These are phyloP conservation scores for Pyracantha coccinea DNA, from an alignment of 331 rosid species.

Conservation along the genomic window DNA sequence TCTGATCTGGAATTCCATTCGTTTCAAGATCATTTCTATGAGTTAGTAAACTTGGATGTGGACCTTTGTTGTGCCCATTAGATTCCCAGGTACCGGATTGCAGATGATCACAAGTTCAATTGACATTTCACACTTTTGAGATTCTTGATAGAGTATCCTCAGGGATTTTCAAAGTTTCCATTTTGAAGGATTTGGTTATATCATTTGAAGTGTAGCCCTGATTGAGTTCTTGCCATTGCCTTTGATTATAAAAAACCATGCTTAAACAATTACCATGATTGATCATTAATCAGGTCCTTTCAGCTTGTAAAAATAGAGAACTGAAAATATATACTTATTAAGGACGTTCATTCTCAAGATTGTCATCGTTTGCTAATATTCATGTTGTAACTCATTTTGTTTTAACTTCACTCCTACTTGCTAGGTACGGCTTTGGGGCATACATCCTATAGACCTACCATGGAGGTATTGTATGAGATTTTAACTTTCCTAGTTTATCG, in stretches of 20 bases:
- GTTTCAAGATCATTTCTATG: not conserved
- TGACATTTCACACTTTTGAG: not conserved
- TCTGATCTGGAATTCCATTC: not conserved
- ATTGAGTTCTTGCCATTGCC: not conserved
- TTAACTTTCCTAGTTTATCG: not conserved
- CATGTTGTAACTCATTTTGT: not conserved
- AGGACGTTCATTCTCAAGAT: not conserved
- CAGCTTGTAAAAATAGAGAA: no score
- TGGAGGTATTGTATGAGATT: slow-evolving; percentile 48
- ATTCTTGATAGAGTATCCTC: not conserved
- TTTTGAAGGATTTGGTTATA: not conserved
- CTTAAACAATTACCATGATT: not conserved
- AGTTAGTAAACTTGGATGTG: not conserved
- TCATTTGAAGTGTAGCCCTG: not conserved
- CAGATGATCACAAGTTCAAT: not conserved
- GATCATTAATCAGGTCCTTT: not conserved
- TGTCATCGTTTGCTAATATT: not conserved
- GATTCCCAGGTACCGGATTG: not conserved
- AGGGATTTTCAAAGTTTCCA: not conserved
- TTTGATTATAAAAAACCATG: not conserved
- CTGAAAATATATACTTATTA: not conserved
- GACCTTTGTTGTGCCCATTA: not conserved
- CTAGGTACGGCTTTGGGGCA: slow-evolving; percentile 48
- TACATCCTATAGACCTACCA: slow-evolving; percentile 38
- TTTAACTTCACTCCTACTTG: slow-evolving; percentile 17